Evolutionary conservation across 2,329 filamentous ascomycete genomes (phyloP).

Genomic region (Magnaporthales sp.): DNA sequence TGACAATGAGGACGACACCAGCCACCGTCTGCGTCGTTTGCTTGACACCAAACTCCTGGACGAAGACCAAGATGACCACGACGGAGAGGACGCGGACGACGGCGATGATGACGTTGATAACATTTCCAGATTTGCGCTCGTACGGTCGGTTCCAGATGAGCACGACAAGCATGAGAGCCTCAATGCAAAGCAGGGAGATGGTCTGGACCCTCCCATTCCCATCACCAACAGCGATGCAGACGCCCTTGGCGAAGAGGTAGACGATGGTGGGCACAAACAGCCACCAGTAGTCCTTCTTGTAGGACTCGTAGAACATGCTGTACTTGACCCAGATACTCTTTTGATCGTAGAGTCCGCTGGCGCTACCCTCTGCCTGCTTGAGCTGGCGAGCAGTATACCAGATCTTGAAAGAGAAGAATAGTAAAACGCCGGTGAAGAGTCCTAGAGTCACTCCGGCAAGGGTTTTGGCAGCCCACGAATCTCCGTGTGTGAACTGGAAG

Average conservation of each 20-base stretch:
- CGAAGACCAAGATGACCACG: slow-evolving; percentile 82
- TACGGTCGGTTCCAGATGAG: slow-evolving; percentile 82
- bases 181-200: slow-evolving; percentile 70
- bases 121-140: slow-evolving; percentile 76
- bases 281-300: slow-evolving; percentile 96
- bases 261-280: slow-evolving; percentile 81
- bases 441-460: slow-evolving; percentile 75
- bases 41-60: slow-evolving; percentile 81
- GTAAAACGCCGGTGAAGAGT: slow-evolving; percentile 73
- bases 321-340: slow-evolving; percentile 92
- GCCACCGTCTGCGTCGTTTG: slow-evolving; percentile 92
- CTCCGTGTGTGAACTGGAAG: slow-evolving; percentile 87
- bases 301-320: slow-evolving; percentile 93
- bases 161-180: slow-evolving; percentile 68
- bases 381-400: slow-evolving; percentile 65
- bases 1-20: slow-evolving; percentile 84
- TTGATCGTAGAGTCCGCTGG: slow-evolving; percentile 70
- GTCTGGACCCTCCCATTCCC: slow-evolving; percentile 79
- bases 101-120: slow-evolving; percentile 91
- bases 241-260: slow-evolving; percentile 87
- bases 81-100: slow-evolving; percentile 83
- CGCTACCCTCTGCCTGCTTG: slow-evolving; percentile 67
- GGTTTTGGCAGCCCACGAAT: slow-evolving; percentile 85
- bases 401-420: slow-evolving; percentile 78
- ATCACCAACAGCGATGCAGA: slow-evolving; percentile 74